Base-by-base conservation (phyloP, 2,329 filamentous ascomycete genomes). In the Karstenula rhodostoma region DNA sequence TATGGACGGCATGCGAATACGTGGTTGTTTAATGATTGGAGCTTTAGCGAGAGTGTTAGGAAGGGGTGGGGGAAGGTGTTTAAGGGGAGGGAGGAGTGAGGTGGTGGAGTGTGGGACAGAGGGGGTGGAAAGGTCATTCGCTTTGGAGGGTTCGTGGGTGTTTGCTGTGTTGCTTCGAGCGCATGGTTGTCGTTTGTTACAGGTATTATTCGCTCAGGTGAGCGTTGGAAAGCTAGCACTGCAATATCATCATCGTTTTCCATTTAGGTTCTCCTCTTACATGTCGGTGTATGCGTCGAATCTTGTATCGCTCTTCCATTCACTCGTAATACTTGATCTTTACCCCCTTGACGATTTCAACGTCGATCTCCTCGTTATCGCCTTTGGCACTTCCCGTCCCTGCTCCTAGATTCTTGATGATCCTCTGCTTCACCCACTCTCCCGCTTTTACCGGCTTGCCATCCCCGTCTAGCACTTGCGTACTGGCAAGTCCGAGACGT, bases 11-110 rank as follows among this genome's bases (percentile, higher is more conserved):
- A 79, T 62, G 68, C 68, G 10, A 79, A 79, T 53, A 69, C 68
- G 53, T 79, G 77, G 77, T 58, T 79, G 23, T 79, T 79, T 62
- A 75, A 76, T 22, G 75, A 75, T 46, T 78, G 77, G 43, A 77
- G 74, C 37, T 63, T 78, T 42, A 73, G 69, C 12, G 73, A 71
- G 19, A 66, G 64, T n/a, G 67, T 76, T 32, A 71, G 67, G 52
- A 74, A 68, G 61, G 72, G 73, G 22, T 74, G 61, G 52, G 70
- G 66, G 4, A 74, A 62, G 65, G 66, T 73, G 9, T 56, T 50
- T 19, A 57, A 65, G 9, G 68, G 61, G 61, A 65, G 66, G 7
- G 57, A 60, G 2, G 60, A 58, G n/a, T 22, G 40, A 43, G 35
- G 35, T n/a, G 2, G 35, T 40, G 35, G 17, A 13, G n/a, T n/a